Conservation (phyloP, 2,329 filamentous ascomycete genomes). For the Apiospora rasikravindrae region DNA sequence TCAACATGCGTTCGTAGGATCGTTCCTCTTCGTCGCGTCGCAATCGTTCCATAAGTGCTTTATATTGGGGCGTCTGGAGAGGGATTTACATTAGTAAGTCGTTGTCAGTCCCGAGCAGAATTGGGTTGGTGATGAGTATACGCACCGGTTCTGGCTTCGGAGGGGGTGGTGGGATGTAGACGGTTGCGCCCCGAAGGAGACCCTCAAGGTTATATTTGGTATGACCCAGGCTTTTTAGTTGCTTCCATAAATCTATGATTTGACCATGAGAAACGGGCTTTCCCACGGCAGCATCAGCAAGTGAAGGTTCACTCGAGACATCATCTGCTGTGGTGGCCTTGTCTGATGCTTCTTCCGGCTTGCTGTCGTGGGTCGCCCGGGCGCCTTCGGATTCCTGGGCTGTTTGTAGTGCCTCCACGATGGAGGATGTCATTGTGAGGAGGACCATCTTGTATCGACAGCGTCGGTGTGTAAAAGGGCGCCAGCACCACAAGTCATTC, state of each 20-base stretch:
- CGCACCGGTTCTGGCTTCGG: conserved; percentile 78
- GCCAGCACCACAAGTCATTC: neutral
- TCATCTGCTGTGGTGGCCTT: conserved; percentile 54
- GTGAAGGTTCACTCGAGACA: conserved; percentile 51
- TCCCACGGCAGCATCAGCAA: conserved; percentile 59
- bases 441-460: conserved; percentile 64
- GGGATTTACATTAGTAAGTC: conserved; percentile 20
- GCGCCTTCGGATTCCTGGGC: conserved; percentile 32
- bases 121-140: conserved; percentile 24
- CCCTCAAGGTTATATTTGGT: conserved; percentile 63
- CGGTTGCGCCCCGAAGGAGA: conserved; percentile 71
- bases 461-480: neutral
- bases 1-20: conserved; percentile 81
- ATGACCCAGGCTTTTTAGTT: conserved; percentile 46
- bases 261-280: conserved; percentile 76
- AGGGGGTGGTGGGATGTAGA: conserved; percentile 81
- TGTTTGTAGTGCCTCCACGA: conserved; percentile 65
- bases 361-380: conserved; percentile 16
- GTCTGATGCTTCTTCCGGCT: conserved; percentile 13
- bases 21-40: conserved; percentile 82
- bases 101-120: too few relatives aligned
- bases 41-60: conserved; percentile 84
- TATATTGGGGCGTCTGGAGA: conserved; percentile 76
- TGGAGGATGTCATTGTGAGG: conserved; percentile 74
- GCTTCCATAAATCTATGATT: conserved; percentile 65